Evolutionary conservation across 768 basidiomycete species (phyloP), one percentile per base, ranked within the genome.

Genomic region (Kwoniella dejecticola): DNA sequence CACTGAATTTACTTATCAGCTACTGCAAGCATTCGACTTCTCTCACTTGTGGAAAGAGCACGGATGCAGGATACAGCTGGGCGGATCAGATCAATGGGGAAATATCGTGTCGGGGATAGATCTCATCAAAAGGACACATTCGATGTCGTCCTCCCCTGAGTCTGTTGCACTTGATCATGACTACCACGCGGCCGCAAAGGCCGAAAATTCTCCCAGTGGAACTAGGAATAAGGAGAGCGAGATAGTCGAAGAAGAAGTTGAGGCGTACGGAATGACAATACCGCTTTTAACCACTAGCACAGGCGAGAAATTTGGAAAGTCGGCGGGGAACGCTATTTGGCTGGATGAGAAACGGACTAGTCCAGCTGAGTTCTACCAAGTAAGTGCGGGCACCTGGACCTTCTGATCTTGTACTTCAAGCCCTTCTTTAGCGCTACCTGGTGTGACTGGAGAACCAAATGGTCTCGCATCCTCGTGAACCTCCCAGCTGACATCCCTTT

Each of bases 11-110:
- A 87, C 90, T 3, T 99, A 99, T 77, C 96, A 99, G 73, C 85
- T 99, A 23, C 83, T 99, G 26, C 96, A 99, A 80, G 96, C 92
- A 11, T 90, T 93, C 80, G 96, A 99, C 79, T 99, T 96, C 80
- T 84, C 88, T 67, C 82, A 87, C 68, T 83, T 99, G 8, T 68
- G 79, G 62, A 81, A 89, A 75, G 77, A 83, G 21, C 82, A 84
- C 53, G 82, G 82, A 3, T 97, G 95, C 78, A 84, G 85, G 13
- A 84, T 96, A 42, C 96, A 99, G 79, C 81, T 98, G 41, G 96
- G 96, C 49, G 96, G 96, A 10, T 94, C 92, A 0, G 96, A 99
- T 77, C 96, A 99, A 78, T 96, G 93, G 90, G 96, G 96, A 15
- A 99, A 99, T 75, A 97, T 99, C 66, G 80, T 95, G 29, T 89